A percentile compares a stretch with the other conserved stretches of the same genome.
These are phyloP conservation scores for Drechslerella coelobrocha DNA, from an alignment of 2,329 filamentous ascomycete genomes.

Conservation along the genomic window DNA sequence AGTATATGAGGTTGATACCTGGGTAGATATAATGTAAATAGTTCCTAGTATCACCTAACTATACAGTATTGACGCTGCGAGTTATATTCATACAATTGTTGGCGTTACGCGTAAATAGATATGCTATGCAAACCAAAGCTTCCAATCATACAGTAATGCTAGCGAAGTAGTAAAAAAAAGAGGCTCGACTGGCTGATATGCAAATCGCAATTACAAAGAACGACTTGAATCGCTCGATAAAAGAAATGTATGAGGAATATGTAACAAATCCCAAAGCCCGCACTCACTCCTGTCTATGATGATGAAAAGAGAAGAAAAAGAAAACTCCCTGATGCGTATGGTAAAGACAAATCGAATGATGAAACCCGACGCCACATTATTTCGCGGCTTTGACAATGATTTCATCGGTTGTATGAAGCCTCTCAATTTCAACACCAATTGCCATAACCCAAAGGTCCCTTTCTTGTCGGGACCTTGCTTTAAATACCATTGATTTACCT, in stretches of 20 bases:
- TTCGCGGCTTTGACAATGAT: constrained; percentile 48
- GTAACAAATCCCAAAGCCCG: constrained; percentile 2
- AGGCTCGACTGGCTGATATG: background rate
- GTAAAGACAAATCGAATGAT: constrained; percentile 17
- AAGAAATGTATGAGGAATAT: background rate
- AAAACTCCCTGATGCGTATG: background rate
- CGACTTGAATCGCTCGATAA: constrained; percentile 12
- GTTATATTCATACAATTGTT: too few relatives aligned
- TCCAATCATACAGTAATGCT: constrained; percentile 8
- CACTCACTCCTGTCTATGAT: constrained; percentile 6
- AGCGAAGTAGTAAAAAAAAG: background rate
- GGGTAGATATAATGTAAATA: too few relatives aligned
- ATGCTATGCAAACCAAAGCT: constrained; percentile 1
- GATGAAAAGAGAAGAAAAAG: constrained; percentile 9
- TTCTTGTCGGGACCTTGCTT: constrained; percentile 69
- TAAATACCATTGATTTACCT: constrained; percentile 71
- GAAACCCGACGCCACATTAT: constrained; percentile 46
- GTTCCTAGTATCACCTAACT: too few relatives aligned
- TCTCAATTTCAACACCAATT: constrained; percentile 71
- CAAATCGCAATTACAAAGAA: background rate
- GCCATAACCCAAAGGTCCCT: constrained; percentile 73
- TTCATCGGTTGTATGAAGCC: constrained; percentile 60
- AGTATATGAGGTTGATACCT: constrained; percentile 1
- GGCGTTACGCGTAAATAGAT: constrained; percentile 2
- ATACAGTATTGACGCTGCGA: too few relatives aligned